Base-by-base conservation (phyloP, 345 rosid species). In the Syzygium grande region DNA sequence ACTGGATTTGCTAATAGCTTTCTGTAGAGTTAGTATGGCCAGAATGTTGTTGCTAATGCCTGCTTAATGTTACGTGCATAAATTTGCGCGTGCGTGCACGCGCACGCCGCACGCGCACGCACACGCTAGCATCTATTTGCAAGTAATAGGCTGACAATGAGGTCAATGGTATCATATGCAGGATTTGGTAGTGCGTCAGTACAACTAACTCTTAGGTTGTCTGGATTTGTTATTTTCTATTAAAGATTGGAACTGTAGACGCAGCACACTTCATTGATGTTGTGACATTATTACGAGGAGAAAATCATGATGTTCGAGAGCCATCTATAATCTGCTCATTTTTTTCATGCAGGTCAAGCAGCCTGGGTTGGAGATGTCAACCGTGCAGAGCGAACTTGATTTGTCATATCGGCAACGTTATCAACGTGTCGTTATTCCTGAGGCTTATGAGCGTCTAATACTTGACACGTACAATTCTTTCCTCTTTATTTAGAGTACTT, bases 401-500 rank as follows among this genome's bases (percentile, higher is more conserved):
- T 92, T 98, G 90, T 98, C 99, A 38, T 98, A 98, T 78, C 84
- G 94, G 89, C 99, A 98, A 86, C 99, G 99, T 13, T 98, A 98
- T 89, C 98, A 97, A 88, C 92, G 88, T 56, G 94, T 96, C 84
- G 63, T 93, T 23, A 98, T 98, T 85, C 99, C 99, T 4, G 99
- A 98, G 92, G 99, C 99, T 83, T 98, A 98, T 86, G 99, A 98
- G 87, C 99, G 99, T 68, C 93, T 98, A 16, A 96, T 98, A 92
- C 99, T 98, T 85, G 99, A 98, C 92, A 98, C 99, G 98, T 97
- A 96, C 30, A 90, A 6, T 80, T 86, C 90, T 23, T 85, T 27
- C 84, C 86, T 86, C 59, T 53, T 79, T 85, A 14, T 49, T 58
- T 22, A 6, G 83, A 49, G 65, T 38, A 34, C 27, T 83, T 15